Conservation (phyloP, 73 alveolate species). For the Stentor roeselii region DNA sequence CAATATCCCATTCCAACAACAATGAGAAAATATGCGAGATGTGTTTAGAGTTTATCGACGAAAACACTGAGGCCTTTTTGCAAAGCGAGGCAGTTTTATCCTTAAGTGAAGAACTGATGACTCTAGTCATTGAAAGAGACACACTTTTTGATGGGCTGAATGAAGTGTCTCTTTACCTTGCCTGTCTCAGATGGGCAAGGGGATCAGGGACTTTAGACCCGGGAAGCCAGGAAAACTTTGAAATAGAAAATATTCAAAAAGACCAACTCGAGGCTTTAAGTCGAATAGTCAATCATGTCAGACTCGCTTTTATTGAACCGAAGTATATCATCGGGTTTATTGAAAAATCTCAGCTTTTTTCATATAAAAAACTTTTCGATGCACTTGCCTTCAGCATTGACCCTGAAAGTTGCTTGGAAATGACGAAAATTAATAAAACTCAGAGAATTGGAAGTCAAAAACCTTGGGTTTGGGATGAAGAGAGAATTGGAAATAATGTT, state of each 20-base stretch:
- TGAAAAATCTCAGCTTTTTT: conserved; percentile 37
- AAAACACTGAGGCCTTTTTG: conserved; percentile 43
- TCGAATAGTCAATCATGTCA: conserved; percentile 32
- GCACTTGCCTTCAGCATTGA: conserved; percentile 51
- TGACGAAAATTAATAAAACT: conserved; percentile 29
- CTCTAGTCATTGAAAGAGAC: conserved; percentile 39
- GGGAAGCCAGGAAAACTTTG: conserved; percentile 38
- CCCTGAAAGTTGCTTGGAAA: conserved; percentile 38
- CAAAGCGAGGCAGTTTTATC: conserved; percentile 38
- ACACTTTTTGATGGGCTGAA: conserved; percentile 47
- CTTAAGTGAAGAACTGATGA: conserved; percentile 40
- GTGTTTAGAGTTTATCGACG: conserved; percentile 52
- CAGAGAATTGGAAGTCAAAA: conserved; percentile 47
- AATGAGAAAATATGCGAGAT: conserved; percentile 35
- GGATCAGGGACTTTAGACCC: conserved; percentile 46
- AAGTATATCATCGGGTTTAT: conserved; percentile 35
- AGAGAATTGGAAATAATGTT: conserved; percentile 44
- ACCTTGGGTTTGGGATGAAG: conserved; percentile 57
- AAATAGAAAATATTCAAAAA: conserved; percentile 25
- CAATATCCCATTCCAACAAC: conserved; percentile 36
- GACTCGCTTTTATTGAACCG: conserved; percentile 52
- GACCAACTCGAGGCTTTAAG: conserved; percentile 26
- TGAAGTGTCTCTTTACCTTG: conserved; percentile 45
- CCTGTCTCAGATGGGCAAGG: conserved; percentile 55
- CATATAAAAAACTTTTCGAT: conserved; percentile 33